Base-by-base conservation (phyloP, 164 flowering plant species). In the Echeveria elegans region DNA sequence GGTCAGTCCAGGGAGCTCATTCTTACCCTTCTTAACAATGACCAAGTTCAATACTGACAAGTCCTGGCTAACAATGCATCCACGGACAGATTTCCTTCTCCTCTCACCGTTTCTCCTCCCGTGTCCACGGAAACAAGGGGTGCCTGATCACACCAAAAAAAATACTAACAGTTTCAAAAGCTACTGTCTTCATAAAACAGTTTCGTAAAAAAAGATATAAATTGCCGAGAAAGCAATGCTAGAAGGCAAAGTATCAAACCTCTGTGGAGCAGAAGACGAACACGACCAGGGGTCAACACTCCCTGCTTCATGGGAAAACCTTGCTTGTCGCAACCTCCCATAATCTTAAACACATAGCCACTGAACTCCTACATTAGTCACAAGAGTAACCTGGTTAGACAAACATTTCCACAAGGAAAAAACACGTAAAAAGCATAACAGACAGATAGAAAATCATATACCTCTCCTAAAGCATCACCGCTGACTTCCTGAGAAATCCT, bases 241-340 rank as follows among this genome's bases (percentile, higher is more conserved):
- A 21, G 14, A 14, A 26, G 10, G 11, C 6, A 50, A 56, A 14
- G 60, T 9, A 8, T 24, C 75, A 31, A 12, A 85, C 87, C 89
- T 77, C 89, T 71, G 74, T 81, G 82, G 64, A 85, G 79, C 78
- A 83, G 66, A 18, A 85, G 83, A 18, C 84, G 84, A 18, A 83
- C 89, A 73, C 87, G 87, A n/a, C 86, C 86, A 16, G 87, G 82
- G 45, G 89, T 83, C 21, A 83, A 71, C 4, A 85, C 86, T 69
- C 86, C 86, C 77, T 85, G 87, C 77, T 85, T 85, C 89, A 85
- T 83, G 14, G 89, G 86, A 58, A 85, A 83, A 47, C 89, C 89
- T 66, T 85, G 89, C 58, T 83, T 85, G 72, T 82, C 85, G 69
- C 85, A 85, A 9, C 88, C 88, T 8, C 88, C 88, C 86, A 79